Evolutionary conservation across 371 early-diverging fungal genomes (phyloP).

Genomic region (Mortierella sp.): DNA sequence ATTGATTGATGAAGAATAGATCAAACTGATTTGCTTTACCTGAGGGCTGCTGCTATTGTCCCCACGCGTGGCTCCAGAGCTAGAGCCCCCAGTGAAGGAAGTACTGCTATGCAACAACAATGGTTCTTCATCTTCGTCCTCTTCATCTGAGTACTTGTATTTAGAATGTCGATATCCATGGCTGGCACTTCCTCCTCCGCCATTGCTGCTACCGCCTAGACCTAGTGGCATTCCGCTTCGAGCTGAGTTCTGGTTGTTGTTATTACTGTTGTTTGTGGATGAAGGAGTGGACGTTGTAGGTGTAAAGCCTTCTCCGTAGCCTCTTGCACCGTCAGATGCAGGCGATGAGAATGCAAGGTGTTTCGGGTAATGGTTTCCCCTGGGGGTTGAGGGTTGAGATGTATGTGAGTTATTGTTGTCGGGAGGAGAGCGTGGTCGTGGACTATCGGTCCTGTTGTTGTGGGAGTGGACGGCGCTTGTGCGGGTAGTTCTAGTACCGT

Average conservation of each 20-base stretch:
- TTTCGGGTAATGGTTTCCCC: conserved; percentile 25
- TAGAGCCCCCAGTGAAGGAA: conserved; percentile 35
- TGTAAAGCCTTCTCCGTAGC: conserved; percentile 23
- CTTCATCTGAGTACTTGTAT: conserved; percentile 51
- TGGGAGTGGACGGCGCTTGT: conserved; percentile 11
- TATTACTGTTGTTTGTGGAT: conserved; percentile 4
- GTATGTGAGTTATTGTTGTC: not conserved
- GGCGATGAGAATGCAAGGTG: conserved; percentile 37
- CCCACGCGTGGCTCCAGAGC: conserved; percentile 30
- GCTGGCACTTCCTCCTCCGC: conserved; percentile 17
- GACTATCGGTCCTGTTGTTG: conserved; percentile 25
- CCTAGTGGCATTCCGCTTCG: conserved; percentile 27
- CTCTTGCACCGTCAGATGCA: conserved; percentile 20
- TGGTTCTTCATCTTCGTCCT: conserved; percentile 49
- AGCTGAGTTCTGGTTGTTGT: conserved; percentile 7
- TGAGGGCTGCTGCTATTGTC: conserved; percentile 22
- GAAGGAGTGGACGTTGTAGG: conserved; percentile 18
- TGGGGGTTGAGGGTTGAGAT: conserved; percentile 12
- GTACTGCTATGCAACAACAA: conserved; percentile 49
- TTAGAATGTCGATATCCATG: conserved; percentile 45
- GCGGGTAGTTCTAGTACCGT: conserved; percentile 30
- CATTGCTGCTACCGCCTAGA: conserved; percentile 16
- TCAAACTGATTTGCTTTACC: conserved; percentile 17
- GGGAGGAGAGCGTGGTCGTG: conserved; percentile 37
- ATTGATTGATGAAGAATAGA: not conserved